Evolutionary conservation across 305 asterid species (phyloP).

Genomic region (Fraxinus xanthoxyloides): DNA sequence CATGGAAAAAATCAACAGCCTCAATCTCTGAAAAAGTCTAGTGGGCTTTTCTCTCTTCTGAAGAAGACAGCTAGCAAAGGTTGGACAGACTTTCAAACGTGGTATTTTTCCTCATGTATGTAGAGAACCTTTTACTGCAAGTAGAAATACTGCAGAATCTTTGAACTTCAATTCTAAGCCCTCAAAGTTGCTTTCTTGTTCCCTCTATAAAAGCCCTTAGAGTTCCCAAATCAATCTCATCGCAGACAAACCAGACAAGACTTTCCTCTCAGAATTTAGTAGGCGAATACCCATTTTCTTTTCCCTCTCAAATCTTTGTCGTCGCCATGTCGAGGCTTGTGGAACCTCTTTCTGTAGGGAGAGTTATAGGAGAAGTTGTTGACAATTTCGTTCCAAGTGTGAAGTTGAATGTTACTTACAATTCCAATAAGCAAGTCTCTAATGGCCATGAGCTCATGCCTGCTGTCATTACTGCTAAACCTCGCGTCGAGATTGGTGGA

Average conservation of each 20-base stretch:
- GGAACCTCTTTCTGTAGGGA: conserved; percentile 62
- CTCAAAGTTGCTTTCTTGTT: conserved; percentile 23
- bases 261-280: background rate
- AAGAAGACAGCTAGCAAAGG: conserved; percentile 20
- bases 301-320: background rate
- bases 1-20: conserved; percentile 20
- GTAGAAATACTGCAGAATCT: conserved; percentile 43
- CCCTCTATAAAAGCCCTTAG: conserved; percentile 27
- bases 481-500: conserved; percentile 77
- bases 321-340: conserved; percentile 36
- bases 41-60: conserved; percentile 21
- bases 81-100: conserved; percentile 35
- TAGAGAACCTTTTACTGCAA: conserved; percentile 31
- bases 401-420: conserved; percentile 51
- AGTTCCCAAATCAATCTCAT: conserved; percentile 15
- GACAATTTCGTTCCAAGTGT: conserved; percentile 65
- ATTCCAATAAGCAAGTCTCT: conserved; percentile 48
- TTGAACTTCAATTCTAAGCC: conserved; percentile 30
- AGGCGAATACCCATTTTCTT: background rate
- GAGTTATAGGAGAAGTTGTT: conserved; percentile 86
- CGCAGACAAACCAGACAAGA: conserved; percentile 6
- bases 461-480: conserved; percentile 44
- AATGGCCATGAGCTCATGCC: conserved; percentile 93
- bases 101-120: conserved; percentile 20
- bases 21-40: conserved; percentile 10